These are phyloP conservation scores for Calycina marina DNA, from an alignment of 2,329 filamentous ascomycete genomes.

Conservation along the genomic window DNA sequence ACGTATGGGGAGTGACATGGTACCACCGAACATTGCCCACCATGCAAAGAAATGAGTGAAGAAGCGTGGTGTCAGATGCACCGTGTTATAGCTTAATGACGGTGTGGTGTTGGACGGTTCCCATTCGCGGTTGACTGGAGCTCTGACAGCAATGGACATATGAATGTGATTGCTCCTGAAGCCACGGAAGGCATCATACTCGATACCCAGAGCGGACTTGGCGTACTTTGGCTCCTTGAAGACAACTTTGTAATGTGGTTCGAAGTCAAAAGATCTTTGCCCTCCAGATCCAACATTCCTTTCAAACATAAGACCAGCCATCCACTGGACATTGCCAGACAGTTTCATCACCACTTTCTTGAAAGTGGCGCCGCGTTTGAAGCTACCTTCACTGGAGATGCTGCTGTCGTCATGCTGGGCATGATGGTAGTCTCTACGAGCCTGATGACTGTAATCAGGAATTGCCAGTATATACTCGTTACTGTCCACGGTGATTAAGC, in stretches of 20 bases:
- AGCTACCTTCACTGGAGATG: constrained; percentile 38
- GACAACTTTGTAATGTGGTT: constrained; percentile 81
- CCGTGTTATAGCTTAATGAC: constrained; percentile 87
- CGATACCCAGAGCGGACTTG: constrained; percentile 36
- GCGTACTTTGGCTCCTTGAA: constrained; percentile 69
- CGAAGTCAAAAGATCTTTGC: constrained; percentile 72
- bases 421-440: constrained; percentile 35
- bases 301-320: constrained; percentile 85
- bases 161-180: constrained; percentile 96
- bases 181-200: constrained; percentile 88
- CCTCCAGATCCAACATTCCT: constrained; percentile 53
- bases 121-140: constrained; percentile 81
- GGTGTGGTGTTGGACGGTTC: constrained; percentile 56
- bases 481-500: constrained; percentile 91
- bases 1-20: constrained; percentile 85
- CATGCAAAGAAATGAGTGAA: constrained; percentile 97
- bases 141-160: constrained; percentile 79
- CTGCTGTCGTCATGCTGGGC: constrained; percentile 44
- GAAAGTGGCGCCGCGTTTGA: constrained; percentile 67
- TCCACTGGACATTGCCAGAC: constrained; percentile 88
- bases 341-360: constrained; percentile 99
- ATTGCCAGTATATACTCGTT: constrained; percentile 90
- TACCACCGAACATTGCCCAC: constrained; percentile 93
- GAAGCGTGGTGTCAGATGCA: constrained; percentile 87
- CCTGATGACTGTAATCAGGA: constrained; percentile 83